Percentiles rank a stretch among this genome's conserved stretches.
Conservation (phyloP, 2,329 filamentous ascomycete species). For the Colletotrichum liriopes region DNA sequence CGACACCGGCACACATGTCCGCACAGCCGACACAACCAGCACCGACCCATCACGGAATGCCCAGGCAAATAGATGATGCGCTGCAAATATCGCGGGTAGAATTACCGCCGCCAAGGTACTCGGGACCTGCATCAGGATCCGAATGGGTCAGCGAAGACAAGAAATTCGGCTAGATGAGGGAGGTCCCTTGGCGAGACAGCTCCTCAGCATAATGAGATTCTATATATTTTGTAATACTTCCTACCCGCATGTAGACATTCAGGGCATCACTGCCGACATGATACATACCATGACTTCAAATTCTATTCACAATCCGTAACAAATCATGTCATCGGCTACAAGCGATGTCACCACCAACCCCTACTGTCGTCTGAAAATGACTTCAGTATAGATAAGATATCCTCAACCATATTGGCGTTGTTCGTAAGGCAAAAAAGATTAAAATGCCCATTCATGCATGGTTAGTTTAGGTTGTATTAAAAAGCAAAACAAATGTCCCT, state of each 20-base stretch:
- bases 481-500: constrained; percentile 30
- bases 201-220: constrained; percentile 40
- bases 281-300: constrained; percentile 11
- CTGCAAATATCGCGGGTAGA: constrained; percentile 41
- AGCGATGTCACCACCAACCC: too few relatives aligned
- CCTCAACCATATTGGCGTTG: not conserved
- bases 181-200: constrained; percentile 30
- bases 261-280: constrained; percentile 26
- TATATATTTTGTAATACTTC: constrained; percentile 36
- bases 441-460: too few relatives aligned
- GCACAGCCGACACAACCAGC: constrained; percentile 23
- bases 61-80: constrained; percentile 36
- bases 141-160: constrained; percentile 39
- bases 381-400: too few relatives aligned
- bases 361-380: too few relatives aligned
- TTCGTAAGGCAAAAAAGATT: not conserved
- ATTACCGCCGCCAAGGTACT: constrained; percentile 37
- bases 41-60: constrained; percentile 26
- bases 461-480: too few relatives aligned
- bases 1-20: constrained; percentile 18
- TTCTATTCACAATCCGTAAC: not conserved
- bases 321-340: not conserved
- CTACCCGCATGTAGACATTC: constrained; percentile 17
- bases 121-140: constrained; percentile 17
- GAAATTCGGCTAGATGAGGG: constrained; percentile 27